Conservation (phyloP, 768 basidiomycete species). For the Amanita pseudoporphyria region DNA sequence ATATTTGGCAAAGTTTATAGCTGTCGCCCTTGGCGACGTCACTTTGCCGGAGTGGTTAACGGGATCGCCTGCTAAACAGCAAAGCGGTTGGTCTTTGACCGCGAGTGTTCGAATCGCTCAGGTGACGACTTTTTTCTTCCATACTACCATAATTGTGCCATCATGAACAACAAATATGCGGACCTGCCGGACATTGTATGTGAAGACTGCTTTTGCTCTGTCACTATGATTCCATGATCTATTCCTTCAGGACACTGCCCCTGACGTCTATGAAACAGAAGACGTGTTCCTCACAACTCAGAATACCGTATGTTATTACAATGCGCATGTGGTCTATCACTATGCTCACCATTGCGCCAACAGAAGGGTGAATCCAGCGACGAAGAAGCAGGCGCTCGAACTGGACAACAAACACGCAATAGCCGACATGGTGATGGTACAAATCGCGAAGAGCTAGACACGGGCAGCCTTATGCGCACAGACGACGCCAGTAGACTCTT, state of each 20-base stretch:
- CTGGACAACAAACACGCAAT: slow-evolving; percentile 22
- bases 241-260: slow-evolving; percentile 67
- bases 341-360: slow-evolving; percentile 8
- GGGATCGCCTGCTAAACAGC: slow-evolving; percentile 62
- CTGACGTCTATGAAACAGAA: slow-evolving; percentile 88
- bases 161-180: slow-evolving; percentile 75
- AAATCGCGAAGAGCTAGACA: slow-evolving; percentile 60
- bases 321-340: background rate
- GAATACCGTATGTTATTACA: slow-evolving; percentile 33
- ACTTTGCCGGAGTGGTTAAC: slow-evolving; percentile 97
- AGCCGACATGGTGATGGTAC: slow-evolving; percentile 28
- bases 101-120: slow-evolving; percentile 46
- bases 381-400: slow-evolving; percentile 44
- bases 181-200: slow-evolving; percentile 87
- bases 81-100: slow-evolving; percentile 41
- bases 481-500: slow-evolving; percentile 67
- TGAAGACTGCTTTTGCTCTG: slow-evolving; percentile 12
- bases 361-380: slow-evolving; percentile 60
- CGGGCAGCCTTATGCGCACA: slow-evolving; percentile 48
- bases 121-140: slow-evolving; percentile 30
- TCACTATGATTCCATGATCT: background rate
- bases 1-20: slow-evolving; percentile 8
- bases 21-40: slow-evolving; percentile 28
- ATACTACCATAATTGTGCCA: slow-evolving; percentile 3
- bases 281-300: slow-evolving; percentile 54